Conservation (phyloP, 768 basidiomycete genomes). For the Clitopilus passeckerianus region DNA sequence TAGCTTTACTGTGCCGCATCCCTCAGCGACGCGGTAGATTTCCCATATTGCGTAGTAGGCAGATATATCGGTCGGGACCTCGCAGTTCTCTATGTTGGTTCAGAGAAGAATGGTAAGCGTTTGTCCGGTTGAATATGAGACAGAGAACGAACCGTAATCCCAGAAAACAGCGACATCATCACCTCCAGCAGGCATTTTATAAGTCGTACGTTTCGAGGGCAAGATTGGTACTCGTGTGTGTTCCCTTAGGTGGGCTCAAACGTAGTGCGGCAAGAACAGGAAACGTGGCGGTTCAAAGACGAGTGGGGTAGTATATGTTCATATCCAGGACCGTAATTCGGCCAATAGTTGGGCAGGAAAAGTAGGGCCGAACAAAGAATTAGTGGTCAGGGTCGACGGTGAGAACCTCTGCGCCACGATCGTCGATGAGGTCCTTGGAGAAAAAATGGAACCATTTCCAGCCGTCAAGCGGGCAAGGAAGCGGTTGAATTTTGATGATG, state of each 20-base stretch:
- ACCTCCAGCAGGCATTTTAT: background rate
- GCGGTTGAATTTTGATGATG: background rate
- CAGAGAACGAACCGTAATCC: conserved; percentile 26
- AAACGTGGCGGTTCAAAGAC: background rate
- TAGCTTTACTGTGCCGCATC: conserved; percentile 40
- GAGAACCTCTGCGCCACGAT: background rate
- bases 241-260: background rate
- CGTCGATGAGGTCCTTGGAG: background rate
- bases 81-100: conserved; percentile 33
- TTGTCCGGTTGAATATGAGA: background rate
- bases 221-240: background rate
- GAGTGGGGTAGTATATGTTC: background rate
- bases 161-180: conserved; percentile 39
- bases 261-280: background rate
- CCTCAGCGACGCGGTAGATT: conserved; percentile 41
- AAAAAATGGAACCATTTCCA: background rate
- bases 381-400: background rate
- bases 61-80: conserved; percentile 30
- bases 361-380: background rate
- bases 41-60: conserved; percentile 42
- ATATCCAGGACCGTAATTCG: background rate
- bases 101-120: background rate
- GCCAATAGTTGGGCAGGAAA: background rate
- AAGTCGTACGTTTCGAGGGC: too few relatives aligned
- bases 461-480: background rate